These are phyloP conservation scores for Prunus armeniaca DNA, from an alignment of 306 rosid genomes.

Conservation along the genomic window DNA sequence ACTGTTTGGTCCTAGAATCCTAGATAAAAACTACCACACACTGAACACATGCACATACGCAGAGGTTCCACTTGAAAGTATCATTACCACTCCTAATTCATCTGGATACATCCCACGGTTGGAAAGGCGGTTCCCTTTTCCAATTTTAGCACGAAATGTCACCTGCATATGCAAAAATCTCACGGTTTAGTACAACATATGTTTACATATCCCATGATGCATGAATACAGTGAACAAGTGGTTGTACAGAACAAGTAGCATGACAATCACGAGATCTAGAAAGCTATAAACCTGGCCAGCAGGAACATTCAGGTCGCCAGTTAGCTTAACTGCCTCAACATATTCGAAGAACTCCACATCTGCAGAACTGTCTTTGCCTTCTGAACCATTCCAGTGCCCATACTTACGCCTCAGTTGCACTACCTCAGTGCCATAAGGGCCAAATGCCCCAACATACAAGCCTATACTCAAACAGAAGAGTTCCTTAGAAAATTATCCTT, in stretches of 20 bases:
- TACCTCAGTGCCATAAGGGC: slow-evolving; percentile 90
- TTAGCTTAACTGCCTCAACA: slow-evolving; percentile 96
- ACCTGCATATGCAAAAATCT: slow-evolving; percentile 46
- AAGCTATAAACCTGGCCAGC: slow-evolving; percentile 79
- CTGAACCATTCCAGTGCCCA: slow-evolving; percentile 83
- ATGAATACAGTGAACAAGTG: slow-evolving; percentile 1
- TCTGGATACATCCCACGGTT: slow-evolving; percentile 94
- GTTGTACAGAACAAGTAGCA: slow-evolving; percentile 6
- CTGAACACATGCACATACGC: background rate
- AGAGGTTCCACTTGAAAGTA: background rate
- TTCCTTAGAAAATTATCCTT: slow-evolving; percentile 12
- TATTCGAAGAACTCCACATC: slow-evolving; percentile 89
- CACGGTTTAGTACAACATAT: background rate
- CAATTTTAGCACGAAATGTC: slow-evolving; percentile 96
- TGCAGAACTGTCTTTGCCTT: slow-evolving; percentile 40
- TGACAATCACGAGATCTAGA: slow-evolving; percentile 19
- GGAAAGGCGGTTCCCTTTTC: slow-evolving; percentile 58
- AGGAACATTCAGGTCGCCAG: slow-evolving; percentile 96
- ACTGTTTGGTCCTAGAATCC: background rate
- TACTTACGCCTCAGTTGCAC: slow-evolving; percentile 84
- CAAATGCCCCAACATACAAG: slow-evolving; percentile 92
- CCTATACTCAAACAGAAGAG: slow-evolving; percentile 50
- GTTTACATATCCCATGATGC: background rate
- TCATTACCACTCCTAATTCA: slow-evolving; percentile 97
- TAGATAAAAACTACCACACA: background rate